Base-by-base conservation (phyloP, 2,329 filamentous ascomycete species). In the Neophaeococcomyces aloes region DNA sequence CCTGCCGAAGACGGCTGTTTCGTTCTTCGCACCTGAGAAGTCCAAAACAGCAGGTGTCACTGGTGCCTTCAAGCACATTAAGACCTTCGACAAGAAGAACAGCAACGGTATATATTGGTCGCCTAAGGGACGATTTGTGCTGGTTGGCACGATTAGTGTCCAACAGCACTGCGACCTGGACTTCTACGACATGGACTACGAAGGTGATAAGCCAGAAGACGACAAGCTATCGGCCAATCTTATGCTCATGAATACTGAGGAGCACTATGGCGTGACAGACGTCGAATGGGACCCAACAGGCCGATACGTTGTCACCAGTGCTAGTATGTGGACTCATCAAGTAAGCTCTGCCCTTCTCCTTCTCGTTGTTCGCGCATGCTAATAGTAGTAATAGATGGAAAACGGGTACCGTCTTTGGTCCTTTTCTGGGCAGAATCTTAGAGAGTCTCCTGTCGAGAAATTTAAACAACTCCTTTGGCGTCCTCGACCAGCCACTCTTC, bases 31-130 rank as follows among this genome's bases (percentile, higher is more conserved):
- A 56, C 88, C 91, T 0, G 91, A 98, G 65, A 96, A 94, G 73
- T 70, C 78, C 59, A 98, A 96, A 76, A 86, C 76, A 45, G 67
- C 76, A 41, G 74, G 76, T 18, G 73, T 85, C 27, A 52, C 47
- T 17, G 91, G 91, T 52, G 95, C 94, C 74, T 98, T 96, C 76
- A 93, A 89, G 72, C 86, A 93, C 62, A 81, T 96, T 54, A 81
- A 87, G 51, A 96, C 88, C 7, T 74, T 94, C 44, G 91, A 98
- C 58, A 96, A 96, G 79, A 96, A 96, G 79, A 96, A 93, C 69
- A 94, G 84, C 76, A 98, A 98, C 61, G 88, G 86, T 53, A 98
- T 98, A 60, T 96, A 96, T 78, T 98, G 91, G 91, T 94, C 87
- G 15, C 91, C 91, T 18, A 86, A 82, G 64, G 91, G 91, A 42